Percentiles rank a stretch among this genome's conserved stretches.
These are phyloP conservation scores for Neurospora tetraspora DNA, from an alignment of 495 filamentous ascomycete species.

Conservation along the genomic window DNA sequence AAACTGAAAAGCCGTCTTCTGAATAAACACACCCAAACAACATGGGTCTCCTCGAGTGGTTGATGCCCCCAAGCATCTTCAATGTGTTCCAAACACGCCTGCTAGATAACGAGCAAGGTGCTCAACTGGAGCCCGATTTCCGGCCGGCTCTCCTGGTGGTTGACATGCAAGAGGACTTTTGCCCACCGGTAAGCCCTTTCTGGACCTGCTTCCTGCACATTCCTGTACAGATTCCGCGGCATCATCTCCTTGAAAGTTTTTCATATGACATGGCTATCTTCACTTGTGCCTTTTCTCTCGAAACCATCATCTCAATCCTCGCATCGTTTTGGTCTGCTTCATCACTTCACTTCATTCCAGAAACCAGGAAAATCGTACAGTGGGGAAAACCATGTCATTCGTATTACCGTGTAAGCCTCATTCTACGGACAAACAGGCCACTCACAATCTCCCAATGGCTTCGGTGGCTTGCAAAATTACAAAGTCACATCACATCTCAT, in stretches of 20 bases:
- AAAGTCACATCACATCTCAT: not conserved
- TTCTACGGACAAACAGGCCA: not conserved
- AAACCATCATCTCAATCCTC: not conserved
- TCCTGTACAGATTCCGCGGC: not conserved
- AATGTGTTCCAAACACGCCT: not conserved
- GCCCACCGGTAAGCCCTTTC: constrained; percentile 59
- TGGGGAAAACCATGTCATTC: not conserved
- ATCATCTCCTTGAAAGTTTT: not conserved
- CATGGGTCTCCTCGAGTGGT: not conserved
- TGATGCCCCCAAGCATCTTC: not conserved
- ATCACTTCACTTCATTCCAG: not conserved
- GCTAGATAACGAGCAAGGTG: not conserved
- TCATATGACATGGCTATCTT: not conserved
- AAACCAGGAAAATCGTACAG: not conserved
- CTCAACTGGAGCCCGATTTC: constrained; percentile 11
- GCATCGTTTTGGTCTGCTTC: not conserved
- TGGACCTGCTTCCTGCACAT: not conserved
- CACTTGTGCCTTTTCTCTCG: not conserved
- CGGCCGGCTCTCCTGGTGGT: constrained; percentile 53
- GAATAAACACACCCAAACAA: not conserved
- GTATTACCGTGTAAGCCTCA: not conserved
- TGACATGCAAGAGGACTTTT: constrained; percentile 95
- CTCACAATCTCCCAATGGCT: not conserved
- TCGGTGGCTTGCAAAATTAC: not conserved
- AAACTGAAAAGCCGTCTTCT: not conserved